Base-by-base conservation (phyloP, 768 basidiomycete species). In the Daedalea quercina region DNA sequence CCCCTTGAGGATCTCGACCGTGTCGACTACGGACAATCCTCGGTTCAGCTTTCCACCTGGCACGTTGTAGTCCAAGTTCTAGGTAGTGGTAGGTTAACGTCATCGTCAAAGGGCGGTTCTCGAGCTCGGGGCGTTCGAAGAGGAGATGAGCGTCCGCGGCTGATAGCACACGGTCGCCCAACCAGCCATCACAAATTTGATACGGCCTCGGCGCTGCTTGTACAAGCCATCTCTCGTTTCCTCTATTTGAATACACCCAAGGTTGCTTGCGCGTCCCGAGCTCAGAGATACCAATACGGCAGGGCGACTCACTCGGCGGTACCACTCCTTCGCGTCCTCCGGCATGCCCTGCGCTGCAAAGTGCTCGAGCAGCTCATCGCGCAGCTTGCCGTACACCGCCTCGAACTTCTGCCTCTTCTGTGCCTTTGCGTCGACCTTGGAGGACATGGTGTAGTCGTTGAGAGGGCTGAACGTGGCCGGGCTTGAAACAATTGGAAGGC, bases 11-110 rank as follows among this genome's bases (percentile, higher is more conserved):
- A 97, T 94, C 70, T 91, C 85, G 49, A 85, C 88, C 2, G 91
- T 89, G 69, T 97, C 95, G 44, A 94, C 87, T 61, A 96, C 94
- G 11, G 92, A 93, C 72, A 97, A 76, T n/a, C 95, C 94, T 33
- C 95, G 84, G 70, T 96, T 98, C 50, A 97, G 84, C 70, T 98
- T 98, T 2, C 93, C 94, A 40, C 92, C 90, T 0, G 94, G 94
- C n/a, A 90, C 87, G 69, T 97, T 98, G 75, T 93, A 88, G 59
- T 94, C 81, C 52, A 98, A 73, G 66, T 79, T 94, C 91, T 94
- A 60, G 19, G 23, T 28, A 44, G 9, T 9, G 6, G 26, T 20
- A 28, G n/a, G 19, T 28, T 40, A 19, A 22, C 11, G 11, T 31
- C 28, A 6, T 31, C 11, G 28, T 31, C 6, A 31, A 11, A 6